Evolutionary conservation across 192 early-diverging fungal species (phyloP).

Genomic region (Geranomyces variabilis): DNA sequence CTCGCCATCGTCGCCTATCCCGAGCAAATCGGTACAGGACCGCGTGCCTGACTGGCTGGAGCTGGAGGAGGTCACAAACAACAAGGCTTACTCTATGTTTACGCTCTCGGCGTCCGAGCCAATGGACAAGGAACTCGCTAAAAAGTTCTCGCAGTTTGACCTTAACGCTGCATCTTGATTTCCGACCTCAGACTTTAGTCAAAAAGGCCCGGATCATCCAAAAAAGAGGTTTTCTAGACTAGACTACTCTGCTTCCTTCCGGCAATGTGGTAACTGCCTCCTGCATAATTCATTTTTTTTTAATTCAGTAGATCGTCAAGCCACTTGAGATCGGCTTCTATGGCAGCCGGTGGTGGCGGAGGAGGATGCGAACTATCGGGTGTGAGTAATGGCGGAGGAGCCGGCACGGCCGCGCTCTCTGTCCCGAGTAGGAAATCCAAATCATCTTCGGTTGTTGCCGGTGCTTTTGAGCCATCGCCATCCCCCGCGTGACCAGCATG

Average conservation of each 20-base stretch:
- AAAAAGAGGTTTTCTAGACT: too few relatives aligned
- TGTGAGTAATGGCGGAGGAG: background rate
- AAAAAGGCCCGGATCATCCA: too few relatives aligned
- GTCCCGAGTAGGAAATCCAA: conserved; percentile 8
- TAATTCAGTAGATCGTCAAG: conserved; percentile 16
- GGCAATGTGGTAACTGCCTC: too few relatives aligned
- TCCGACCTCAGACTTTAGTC: background rate
- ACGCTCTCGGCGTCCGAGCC: conserved; percentile 18
- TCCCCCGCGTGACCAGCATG: background rate
- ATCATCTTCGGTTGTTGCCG: background rate
- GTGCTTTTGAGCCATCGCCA: too few relatives aligned
- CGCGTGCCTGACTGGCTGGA: conserved; percentile 42
- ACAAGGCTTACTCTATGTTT: conserved; percentile 45
- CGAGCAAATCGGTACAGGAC: background rate
- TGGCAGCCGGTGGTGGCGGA: background rate
- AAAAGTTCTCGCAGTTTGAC: conserved; percentile 24
- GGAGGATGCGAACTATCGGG: background rate
- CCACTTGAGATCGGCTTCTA: conserved; percentile 22
- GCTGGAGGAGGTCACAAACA: conserved; percentile 42
- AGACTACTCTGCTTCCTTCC: too few relatives aligned
- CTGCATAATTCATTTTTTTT: background rate
- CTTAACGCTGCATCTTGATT: background rate
- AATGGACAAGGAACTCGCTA: conserved; percentile 18
- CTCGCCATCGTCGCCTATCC: background rate
- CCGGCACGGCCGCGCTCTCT: background rate